Base-by-base conservation (phyloP, 495 filamentous ascomycete genomes). In the Aspergillus bridgeri region DNA sequence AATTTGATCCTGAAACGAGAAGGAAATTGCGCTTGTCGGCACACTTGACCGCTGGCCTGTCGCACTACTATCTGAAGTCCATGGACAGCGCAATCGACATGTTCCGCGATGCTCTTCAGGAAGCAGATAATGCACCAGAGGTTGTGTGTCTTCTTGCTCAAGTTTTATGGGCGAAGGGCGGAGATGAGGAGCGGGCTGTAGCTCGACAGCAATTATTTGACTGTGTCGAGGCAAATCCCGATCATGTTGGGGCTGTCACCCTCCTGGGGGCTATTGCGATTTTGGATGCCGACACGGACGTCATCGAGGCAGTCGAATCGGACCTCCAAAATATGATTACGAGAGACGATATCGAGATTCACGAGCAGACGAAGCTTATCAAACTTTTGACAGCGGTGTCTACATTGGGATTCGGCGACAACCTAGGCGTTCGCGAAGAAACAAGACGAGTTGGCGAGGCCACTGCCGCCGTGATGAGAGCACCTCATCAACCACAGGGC, bases 161-260 rank as follows among this genome's bases (percentile, higher is more conserved):
- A 66, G 86, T 97, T 3, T 80, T 98, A 6, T 98, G 93, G 92
- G 91, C 90, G 3, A 92, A 89, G 65, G 92, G 90, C 22, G 85
- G 84, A 2, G 83, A 88, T 7, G 83, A 88, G 13, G 88, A 92
- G 49, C 80, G 85, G 43, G 81, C 80, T 44, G 83, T 90, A 54
- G 91, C 93, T 13, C 81, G 89, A 5, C 85, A 95, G 49, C 82
- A 94, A 57, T 72, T 98, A 20, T 91, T 96, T 62, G 85, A 86
- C 15, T 81, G 87, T 51, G 85, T 96, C 17, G 88, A 92, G 64
- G 78, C 65, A 20, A 71, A 88, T 52, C 83, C 88, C 0, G 81
- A 84, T 5, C 93, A 98, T 63, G 78, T 94, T 7, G 86, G 84
- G 42, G 86, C 90, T 2, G 83, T 91, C 11, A 79, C 88, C 6